Base-by-base conservation (phyloP, 306 rosid genomes). In the Dalbergia oliveri region DNA sequence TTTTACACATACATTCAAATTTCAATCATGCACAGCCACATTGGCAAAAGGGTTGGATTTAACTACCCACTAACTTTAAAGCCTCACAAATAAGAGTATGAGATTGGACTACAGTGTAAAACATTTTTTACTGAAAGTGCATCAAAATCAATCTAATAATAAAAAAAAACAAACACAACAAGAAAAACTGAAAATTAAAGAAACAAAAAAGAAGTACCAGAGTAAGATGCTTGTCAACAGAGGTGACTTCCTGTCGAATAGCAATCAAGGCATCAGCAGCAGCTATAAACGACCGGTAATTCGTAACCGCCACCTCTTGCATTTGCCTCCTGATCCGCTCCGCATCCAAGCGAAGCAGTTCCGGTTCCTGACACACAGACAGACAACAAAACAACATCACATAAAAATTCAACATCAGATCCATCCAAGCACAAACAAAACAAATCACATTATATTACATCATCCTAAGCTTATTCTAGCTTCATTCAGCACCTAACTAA, bases 261-360 rank as follows among this genome's bases (percentile, higher is more conserved):
- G 94, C 92, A 37, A 91, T 88, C 88, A 96, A 87, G 11, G 97
- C 93, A 41, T 93, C 98, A 2, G 98, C 93, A 15, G 99, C 97
- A 34, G 98, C 83, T 47, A 96, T 96, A 85, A 93, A 96, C 0
- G 97, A 93, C 13, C 94, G 91, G 89, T 96, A 96, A 76, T 92
- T 96, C 21, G 84, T 90, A 14, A 96, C 94, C 2, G 99, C 99
- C 75, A 93, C 99, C 89, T 96, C 99, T 49, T 96, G 98, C 95
- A 96, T 91, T 89, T 96, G 99, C 84, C 97, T 83, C 88, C 91
- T 97, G 77, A 96, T 96, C 69, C 99, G 91, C 84, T 96, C 99
- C 73, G 98, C 97, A 76, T 96, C 99, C 33, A 96, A 98, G 43
- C 97, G 97, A 18, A 96, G 99, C 61, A 96, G 93, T 82, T 96